Conservation (phyloP, 805 yeast genomes). For the Hanseniaspora guilliermondii region DNA sequence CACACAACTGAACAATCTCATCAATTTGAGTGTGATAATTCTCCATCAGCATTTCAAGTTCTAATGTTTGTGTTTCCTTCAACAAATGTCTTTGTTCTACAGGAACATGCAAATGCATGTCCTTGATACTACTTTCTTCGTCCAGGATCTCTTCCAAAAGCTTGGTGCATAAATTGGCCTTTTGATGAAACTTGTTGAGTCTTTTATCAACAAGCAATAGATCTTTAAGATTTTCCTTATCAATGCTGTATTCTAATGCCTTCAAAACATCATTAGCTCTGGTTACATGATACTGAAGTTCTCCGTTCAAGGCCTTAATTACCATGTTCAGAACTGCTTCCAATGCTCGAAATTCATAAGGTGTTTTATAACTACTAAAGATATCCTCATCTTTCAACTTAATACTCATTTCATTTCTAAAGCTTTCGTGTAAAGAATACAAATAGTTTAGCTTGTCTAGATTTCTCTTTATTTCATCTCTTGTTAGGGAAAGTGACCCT, state of each 20-base stretch:
- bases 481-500: not conserved
- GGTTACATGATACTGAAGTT: constrained; percentile 72
- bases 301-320: constrained; percentile 64
- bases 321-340: constrained; percentile 79
- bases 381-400: constrained; percentile 16
- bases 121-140: constrained; percentile 76
- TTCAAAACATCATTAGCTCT: constrained; percentile 59
- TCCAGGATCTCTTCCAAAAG: constrained; percentile 75
- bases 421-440: constrained; percentile 11
- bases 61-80: constrained; percentile 45
- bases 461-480: constrained; percentile 9
- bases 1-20: constrained; percentile 85
- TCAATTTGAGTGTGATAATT: constrained; percentile 84
- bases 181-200: constrained; percentile 70
- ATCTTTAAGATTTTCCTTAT: constrained; percentile 63
- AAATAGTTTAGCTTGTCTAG: constrained; percentile 15
- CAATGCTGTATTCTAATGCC: constrained; percentile 73
- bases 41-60: constrained; percentile 80
- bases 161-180: constrained; percentile 69
- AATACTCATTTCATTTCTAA: constrained; percentile 13
- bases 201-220: constrained; percentile 75
- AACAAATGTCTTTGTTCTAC: constrained; percentile 4
- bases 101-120: constrained; percentile 62
- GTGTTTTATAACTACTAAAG: constrained; percentile 31
- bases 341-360: constrained; percentile 82